Conservation (phyloP, 2,329 filamentous ascomycete genomes). For the Cercospora citrullina region DNA sequence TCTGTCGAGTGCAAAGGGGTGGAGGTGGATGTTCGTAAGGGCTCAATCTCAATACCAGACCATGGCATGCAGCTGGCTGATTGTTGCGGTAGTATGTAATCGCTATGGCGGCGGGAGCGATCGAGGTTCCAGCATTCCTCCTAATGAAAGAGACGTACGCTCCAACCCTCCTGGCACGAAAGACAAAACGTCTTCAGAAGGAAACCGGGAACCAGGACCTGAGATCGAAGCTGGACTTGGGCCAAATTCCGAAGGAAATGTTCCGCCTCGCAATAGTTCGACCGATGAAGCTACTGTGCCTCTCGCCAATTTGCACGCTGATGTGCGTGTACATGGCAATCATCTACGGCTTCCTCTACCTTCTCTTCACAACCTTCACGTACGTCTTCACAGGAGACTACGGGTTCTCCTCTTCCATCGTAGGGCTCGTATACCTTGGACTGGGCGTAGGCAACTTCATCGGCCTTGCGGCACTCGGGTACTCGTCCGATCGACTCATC, state of each 20-base stretch:
- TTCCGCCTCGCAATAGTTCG: slow-evolving; percentile 52
- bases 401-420: slow-evolving; percentile 26
- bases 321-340: slow-evolving; percentile 32
- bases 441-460: slow-evolving; percentile 28
- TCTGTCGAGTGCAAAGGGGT: slow-evolving; percentile 61
- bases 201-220: slow-evolving; percentile 50
- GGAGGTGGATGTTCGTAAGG: slow-evolving; percentile 60
- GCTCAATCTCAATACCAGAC: background rate
- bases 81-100: slow-evolving; percentile 55
- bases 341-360: slow-evolving; percentile 34
- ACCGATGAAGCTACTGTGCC: slow-evolving; percentile 47
- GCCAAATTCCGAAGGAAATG: slow-evolving; percentile 42
- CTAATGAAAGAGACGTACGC: slow-evolving; percentile 52
- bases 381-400: slow-evolving; percentile 29
- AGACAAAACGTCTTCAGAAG: slow-evolving; percentile 49
- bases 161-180: slow-evolving; percentile 49
- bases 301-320: slow-evolving; percentile 30
- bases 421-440: slow-evolving; percentile 30
- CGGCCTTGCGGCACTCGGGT: slow-evolving; percentile 19
- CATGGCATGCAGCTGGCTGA: background rate
- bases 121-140: slow-evolving; percentile 43
- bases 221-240: slow-evolving; percentile 43
- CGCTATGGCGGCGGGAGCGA: slow-evolving; percentile 26
- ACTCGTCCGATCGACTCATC: slow-evolving; percentile 22
- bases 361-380: slow-evolving; percentile 32